Evolutionary conservation across 805 yeast genomes (phyloP).

Genomic region (Monosporozyma unispora): DNA sequence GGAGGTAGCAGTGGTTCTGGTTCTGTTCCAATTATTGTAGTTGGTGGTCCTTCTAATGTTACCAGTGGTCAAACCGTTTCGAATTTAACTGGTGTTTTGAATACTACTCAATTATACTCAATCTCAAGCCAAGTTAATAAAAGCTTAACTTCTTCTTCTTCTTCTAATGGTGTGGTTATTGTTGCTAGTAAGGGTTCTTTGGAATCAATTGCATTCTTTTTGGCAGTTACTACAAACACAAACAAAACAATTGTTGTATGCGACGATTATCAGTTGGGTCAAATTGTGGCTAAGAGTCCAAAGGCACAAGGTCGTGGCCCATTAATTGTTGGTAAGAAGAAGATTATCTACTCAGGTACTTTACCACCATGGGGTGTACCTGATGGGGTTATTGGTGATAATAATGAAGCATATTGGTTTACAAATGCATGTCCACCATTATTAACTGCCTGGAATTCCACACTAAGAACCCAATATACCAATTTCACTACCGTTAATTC

Average conservation of each 20-base stretch:
- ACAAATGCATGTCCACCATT: slow-evolving; percentile 16
- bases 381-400: slow-evolving; percentile 19
- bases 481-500: slow-evolving; percentile 18
- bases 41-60: slow-evolving; percentile 5
- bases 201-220: slow-evolving; percentile 23
- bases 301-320: slow-evolving; percentile 19
- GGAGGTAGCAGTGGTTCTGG: slow-evolving; percentile 12
- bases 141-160: background rate
- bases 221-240: slow-evolving; percentile 15
- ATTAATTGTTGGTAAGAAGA: slow-evolving; percentile 15
- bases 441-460: slow-evolving; percentile 13
- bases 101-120: slow-evolving; percentile 18
- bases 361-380: slow-evolving; percentile 23
- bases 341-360: slow-evolving; percentile 23
- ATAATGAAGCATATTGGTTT: slow-evolving; percentile 16
- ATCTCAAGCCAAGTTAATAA: slow-evolving; percentile 1
- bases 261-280: slow-evolving; percentile 13
- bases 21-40: slow-evolving; percentile 9
- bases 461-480: slow-evolving; percentile 15
- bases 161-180: slow-evolving; percentile 18
- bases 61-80: slow-evolving; percentile 8
- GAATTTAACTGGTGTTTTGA: slow-evolving; percentile 19
- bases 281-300: slow-evolving; percentile 14
- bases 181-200: slow-evolving; percentile 18
- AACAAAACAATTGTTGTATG: slow-evolving; percentile 19